Base-by-base conservation (phyloP, 2,329 filamentous ascomycete genomes). In the Colletotrichum cereale region DNA sequence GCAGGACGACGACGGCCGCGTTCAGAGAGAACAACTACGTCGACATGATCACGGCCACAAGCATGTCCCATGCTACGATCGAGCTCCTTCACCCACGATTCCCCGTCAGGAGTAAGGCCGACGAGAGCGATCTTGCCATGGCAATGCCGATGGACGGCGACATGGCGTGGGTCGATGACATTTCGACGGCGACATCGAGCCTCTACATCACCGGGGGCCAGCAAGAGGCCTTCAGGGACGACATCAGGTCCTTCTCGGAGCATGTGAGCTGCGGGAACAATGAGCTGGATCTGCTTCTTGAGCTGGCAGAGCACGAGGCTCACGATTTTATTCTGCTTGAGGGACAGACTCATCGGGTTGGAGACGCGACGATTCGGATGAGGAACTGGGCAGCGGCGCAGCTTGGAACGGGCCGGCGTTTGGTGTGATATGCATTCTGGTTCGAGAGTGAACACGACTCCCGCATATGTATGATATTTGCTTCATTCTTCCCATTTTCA, bases 291-390 rank as follows among this genome's bases (percentile, higher is more conserved):
- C 75, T 82, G 2, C 73, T 68, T n/a, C 38, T 81, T 3, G 77
- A 81, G 29, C 67, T 78, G 47, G 38, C 68, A 3, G 77, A 78
- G 18, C 74, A 73, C 0, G 79, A 81, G 47, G 79, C 78, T 0
- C 80, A 82, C 34, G 80, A 81, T 24, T 80, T 79, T 52, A 76
- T 82, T 12, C 42, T 80, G 24, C 50, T 81, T 12, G 79, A 82
- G 68, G 76, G 76, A 5, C 57, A 75, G 38, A 58, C 66, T 21
- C 70, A 71, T 12, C 50, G 73, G 1, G 73, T 77, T 5, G 79
- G 78, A 2, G 73, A 76, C 38, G 79, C 79, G 8, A 81, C 78
- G 5, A 71, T 69, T 18, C 67, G 76, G 50, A 81, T 82, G 79
- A 77, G 75, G 68, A 75, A 71, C 0, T 82, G 80, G 80, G 69